Percentiles rank a stretch among this genome's conserved stretches.
phyloP scores from a whole-genome alignment of 148 eudicot genomes.

The Selenicereus undatus region DNA sequence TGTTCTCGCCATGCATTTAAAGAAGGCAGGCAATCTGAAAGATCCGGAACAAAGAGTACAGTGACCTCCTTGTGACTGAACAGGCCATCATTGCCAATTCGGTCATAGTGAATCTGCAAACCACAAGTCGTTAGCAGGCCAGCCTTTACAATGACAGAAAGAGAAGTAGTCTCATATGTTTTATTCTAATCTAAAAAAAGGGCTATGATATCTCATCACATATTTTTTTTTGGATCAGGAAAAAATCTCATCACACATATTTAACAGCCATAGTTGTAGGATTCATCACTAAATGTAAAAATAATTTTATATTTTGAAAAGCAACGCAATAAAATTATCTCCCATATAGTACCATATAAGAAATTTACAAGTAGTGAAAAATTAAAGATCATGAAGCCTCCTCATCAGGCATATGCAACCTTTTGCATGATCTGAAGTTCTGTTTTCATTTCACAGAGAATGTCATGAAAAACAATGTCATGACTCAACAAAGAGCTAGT shows the following conservation, averaged over 20 bases:
- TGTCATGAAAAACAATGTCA: too few species aligned
- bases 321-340: neutral
- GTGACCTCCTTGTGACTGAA: slow-evolving; percentile 94
- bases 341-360: neutral
- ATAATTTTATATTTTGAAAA: neutral
- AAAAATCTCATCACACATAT: neutral
- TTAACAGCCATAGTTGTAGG: neutral
- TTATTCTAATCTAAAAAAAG: neutral
- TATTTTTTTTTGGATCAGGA: too few species aligned
- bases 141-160: neutral
- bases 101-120: slow-evolving; percentile 90
- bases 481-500: too few species aligned
- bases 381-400: neutral
- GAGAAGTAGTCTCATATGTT: neutral
- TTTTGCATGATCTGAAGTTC: too few species aligned
- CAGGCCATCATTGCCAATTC: slow-evolving; percentile 85
- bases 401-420: too few species aligned
- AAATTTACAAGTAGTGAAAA: neutral
- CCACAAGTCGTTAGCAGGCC: neutral
- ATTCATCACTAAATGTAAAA: neutral
- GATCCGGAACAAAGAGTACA: slow-evolving; percentile 81
- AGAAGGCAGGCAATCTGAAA: slow-evolving; percentile 85
- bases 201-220: neutral
- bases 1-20: slow-evolving; percentile 78
- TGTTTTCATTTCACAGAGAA: too few species aligned